A percentile compares a stretch with the other conserved stretches of the same genome.
Conservation (phyloP, 257 asterid species). For the Nicotiana tomentosiformis region DNA sequence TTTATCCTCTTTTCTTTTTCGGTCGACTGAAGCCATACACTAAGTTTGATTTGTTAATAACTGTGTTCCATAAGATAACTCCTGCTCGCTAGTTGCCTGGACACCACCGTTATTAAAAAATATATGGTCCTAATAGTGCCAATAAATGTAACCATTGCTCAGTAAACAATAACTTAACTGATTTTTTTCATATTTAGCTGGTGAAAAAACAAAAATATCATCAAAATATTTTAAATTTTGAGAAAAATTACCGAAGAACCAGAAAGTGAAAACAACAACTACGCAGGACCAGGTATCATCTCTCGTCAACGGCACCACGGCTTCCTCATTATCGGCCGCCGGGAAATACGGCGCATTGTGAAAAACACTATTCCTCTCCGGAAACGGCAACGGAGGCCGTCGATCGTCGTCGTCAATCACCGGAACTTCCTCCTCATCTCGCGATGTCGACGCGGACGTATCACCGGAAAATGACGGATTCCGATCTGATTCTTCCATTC, state of each 20-base stretch:
- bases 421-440: not conserved
- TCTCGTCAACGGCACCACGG: conserved; percentile 6
- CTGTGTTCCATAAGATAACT: not conserved
- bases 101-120: no score
- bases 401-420: conserved; percentile 16
- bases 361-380: conserved; percentile 16
- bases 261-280: conserved; percentile 43
- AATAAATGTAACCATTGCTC: not conserved
- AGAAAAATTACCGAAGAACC: conserved; percentile 46
- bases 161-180: no score
- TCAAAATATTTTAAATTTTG: not conserved
- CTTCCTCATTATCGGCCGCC: conserved; percentile 12
- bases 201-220: no score
- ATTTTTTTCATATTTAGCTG: no score
- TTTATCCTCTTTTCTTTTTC: not conserved
- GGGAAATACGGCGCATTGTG: not conserved
- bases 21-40: not conserved
- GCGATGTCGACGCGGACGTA: conserved; percentile 6
- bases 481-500: conserved; percentile 9
- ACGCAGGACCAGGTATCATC: conserved; percentile 60
- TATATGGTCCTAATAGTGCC: not conserved
- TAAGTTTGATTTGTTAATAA: not conserved
- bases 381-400: conserved; percentile 59
- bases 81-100: no score
- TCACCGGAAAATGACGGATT: not conserved